phyloP scores from a whole-genome alignment of 2,329 filamentous ascomycete species.

The Aspergillus persii region DNA sequence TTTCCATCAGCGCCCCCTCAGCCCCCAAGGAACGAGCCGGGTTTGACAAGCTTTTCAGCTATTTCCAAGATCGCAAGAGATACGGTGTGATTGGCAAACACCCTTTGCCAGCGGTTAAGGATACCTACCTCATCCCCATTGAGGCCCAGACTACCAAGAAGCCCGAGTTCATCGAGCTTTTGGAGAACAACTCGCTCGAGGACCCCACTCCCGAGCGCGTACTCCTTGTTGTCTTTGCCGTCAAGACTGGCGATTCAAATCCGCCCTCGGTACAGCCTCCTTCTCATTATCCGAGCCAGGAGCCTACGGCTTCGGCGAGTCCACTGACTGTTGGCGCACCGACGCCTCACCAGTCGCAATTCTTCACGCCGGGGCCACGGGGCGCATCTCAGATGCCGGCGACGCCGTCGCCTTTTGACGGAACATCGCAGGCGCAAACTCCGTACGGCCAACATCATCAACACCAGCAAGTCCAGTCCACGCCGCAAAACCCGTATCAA shows the following conservation, averaged over 20 bases:
- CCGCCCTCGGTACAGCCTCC: conserved; percentile 41
- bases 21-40: conserved; percentile 56
- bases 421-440: conserved; percentile 13
- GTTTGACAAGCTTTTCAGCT: conserved; percentile 78
- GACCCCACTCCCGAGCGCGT: conserved; percentile 69
- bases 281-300: conserved; percentile 38
- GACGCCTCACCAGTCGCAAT: conserved; percentile 30
- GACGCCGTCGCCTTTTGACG: conserved; percentile 21
- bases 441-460: conserved; percentile 18
- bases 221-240: conserved; percentile 80
- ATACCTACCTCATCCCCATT: conserved; percentile 88
- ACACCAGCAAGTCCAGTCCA: conserved; percentile 14
- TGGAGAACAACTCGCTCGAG: conserved; percentile 81
- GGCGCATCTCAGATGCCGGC: conserved; percentile 21
- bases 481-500: conserved; percentile 25
- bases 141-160: conserved; percentile 65
- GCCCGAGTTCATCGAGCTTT: conserved; percentile 82
- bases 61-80: conserved; percentile 76
- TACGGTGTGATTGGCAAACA: conserved; percentile 87
- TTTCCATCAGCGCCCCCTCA: conserved; percentile 65
- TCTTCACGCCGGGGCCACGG: conserved; percentile 21
- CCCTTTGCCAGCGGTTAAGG: conserved; percentile 71
- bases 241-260: conserved; percentile 58
- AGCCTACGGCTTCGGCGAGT: conserved; percentile 33
- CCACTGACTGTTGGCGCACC: conserved; percentile 29